A percentile compares a stretch with the other conserved stretches of the same genome.
These are phyloP conservation scores for Linnemannia schmuckeri DNA, from an alignment of 192 early-diverging fungal genomes.

Conservation along the genomic window DNA sequence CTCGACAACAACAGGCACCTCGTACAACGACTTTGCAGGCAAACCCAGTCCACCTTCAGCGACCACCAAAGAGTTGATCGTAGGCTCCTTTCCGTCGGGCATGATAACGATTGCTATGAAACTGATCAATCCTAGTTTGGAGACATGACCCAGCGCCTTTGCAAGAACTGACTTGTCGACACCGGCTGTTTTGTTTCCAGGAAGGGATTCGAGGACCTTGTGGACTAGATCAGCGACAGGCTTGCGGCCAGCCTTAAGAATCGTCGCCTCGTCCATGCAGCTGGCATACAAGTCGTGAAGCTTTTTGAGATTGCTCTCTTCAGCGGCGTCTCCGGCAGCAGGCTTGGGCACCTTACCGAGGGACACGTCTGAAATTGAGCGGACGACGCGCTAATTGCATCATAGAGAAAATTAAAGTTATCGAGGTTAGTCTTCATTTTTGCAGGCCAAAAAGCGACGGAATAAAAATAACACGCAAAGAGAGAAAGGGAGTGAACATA, in stretches of 20 bases:
- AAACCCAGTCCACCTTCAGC: constrained; percentile 18
- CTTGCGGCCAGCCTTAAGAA: constrained; percentile 38
- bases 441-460: background rate
- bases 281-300: constrained; percentile 65
- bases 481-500: background rate
- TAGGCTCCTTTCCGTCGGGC: background rate
- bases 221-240: constrained; percentile 48
- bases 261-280: constrained; percentile 59
- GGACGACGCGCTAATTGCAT: constrained; percentile 44
- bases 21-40: constrained; percentile 63
- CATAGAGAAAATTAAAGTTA: background rate
- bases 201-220: constrained; percentile 39
- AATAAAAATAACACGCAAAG: background rate
- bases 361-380: constrained; percentile 55
- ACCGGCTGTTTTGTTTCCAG: constrained; percentile 8
- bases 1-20: constrained; percentile 43
- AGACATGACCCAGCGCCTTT: constrained; percentile 9
- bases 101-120: background rate
- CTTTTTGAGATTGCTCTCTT: constrained; percentile 63
- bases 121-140: constrained; percentile 5
- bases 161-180: constrained; percentile 13
- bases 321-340: constrained; percentile 52
- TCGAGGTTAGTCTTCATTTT: background rate
- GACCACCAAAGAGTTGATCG: background rate
- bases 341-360: constrained; percentile 18